Percentiles rank a stretch among this genome's conserved stretches.
These are phyloP conservation scores for Mortierella sp. DNA, from an alignment of 371 early-diverging fungal genomes.

Conservation along the genomic window DNA sequence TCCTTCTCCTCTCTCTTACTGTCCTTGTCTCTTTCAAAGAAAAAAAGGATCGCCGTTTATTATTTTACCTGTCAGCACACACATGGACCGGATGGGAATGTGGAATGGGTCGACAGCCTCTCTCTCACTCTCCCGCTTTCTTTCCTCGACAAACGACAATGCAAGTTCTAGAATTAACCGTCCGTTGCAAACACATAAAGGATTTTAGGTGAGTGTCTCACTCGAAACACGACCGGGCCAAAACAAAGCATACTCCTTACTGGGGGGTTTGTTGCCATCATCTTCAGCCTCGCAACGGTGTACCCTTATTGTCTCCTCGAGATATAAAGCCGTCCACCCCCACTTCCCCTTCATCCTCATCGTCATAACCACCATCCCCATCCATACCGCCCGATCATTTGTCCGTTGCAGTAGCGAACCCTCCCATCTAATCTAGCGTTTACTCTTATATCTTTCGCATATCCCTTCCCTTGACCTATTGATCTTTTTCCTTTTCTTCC, in stretches of 20 bases:
- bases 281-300: not conserved
- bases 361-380: not conserved
- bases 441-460: not conserved
- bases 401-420: not conserved
- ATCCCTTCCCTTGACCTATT: not conserved
- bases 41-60: not conserved
- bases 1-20: not conserved
- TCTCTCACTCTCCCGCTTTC: not conserved
- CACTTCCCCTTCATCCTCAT: not conserved
- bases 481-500: not conserved
- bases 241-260: not conserved
- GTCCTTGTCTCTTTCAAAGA: not conserved
- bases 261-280: not conserved
- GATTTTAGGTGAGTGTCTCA: conserved; percentile 13
- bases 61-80: not conserved
- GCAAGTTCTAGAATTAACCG: too few species aligned
- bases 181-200: not conserved
- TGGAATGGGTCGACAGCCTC: not conserved
- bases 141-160: not conserved
- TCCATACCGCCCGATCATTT: not conserved
- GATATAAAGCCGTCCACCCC: not conserved
- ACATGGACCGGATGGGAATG: not conserved
- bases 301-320: not conserved
- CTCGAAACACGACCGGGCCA: conserved; percentile 27
- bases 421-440: not conserved